Evolutionary conservation across 306 rosid species (phyloP).

Genomic region (Argentina anserina): DNA sequence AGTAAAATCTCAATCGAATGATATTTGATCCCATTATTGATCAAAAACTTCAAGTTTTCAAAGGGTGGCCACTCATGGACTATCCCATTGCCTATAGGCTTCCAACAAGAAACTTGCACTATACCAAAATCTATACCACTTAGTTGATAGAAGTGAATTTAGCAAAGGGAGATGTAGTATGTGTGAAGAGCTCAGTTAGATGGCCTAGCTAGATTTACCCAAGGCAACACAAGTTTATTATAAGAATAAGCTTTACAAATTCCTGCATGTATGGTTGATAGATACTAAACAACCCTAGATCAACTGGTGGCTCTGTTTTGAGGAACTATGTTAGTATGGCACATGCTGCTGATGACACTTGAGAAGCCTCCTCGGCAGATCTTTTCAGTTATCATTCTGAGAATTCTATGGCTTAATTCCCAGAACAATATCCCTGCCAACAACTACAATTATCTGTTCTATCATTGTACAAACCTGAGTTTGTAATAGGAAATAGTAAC

Average conservation of each 20-base stretch:
- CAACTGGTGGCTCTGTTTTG: not conserved
- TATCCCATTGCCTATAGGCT: too few relatives aligned
- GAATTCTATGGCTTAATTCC: conserved; percentile 33
- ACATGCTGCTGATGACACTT: not conserved
- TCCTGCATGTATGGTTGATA: not conserved
- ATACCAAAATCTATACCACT: too few relatives aligned
- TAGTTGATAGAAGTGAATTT: too few relatives aligned
- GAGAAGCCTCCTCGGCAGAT: not conserved
- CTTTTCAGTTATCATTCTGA: conserved; percentile 1
- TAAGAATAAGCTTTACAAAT: not conserved
- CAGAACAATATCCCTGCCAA: conserved; percentile 87
- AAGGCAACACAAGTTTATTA: too few relatives aligned
- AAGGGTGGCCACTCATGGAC: too few relatives aligned
- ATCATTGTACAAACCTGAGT: conserved; percentile 67
- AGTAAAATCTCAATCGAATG: too few relatives aligned
- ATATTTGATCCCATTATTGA: too few relatives aligned
- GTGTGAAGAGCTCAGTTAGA: too few relatives aligned
- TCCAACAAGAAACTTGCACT: too few relatives aligned
- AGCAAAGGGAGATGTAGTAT: too few relatives aligned
- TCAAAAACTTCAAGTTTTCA: too few relatives aligned
- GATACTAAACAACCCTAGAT: too few relatives aligned
- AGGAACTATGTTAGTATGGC: not conserved
- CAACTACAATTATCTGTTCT: conserved; percentile 69
- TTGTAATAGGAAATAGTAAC: conserved; percentile 75
- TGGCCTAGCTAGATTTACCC: not conserved